These are phyloP conservation scores for Cucumis melo DNA, from an alignment of 306 rosid species.

Conservation along the genomic window DNA sequence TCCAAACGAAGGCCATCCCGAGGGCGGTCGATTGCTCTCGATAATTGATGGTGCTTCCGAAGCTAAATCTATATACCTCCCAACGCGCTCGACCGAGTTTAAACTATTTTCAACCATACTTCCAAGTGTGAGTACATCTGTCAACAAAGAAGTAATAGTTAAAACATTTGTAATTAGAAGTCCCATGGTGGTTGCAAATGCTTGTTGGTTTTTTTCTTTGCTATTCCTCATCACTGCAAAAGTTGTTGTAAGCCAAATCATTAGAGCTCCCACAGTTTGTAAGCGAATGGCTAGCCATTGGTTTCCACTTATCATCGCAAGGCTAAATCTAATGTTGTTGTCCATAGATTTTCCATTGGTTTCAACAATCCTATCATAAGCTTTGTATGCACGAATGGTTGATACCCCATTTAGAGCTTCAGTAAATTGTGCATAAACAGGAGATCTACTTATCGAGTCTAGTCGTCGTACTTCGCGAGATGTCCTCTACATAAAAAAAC, in stretches of 20 bases:
- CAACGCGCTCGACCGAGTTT: conserved; percentile 64
- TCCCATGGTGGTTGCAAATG: conserved; percentile 35
- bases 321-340: conserved; percentile 24
- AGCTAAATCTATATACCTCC: conserved; percentile 66
- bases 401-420: conserved; percentile 85
- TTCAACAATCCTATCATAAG: conserved; percentile 81
- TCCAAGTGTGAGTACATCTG: conserved; percentile 58
- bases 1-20: conserved; percentile 31
- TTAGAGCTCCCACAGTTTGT: too few relatives aligned
- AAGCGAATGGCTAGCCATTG: too few relatives aligned
- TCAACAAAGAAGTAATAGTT: conserved; percentile 62
- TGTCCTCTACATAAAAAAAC: too few relatives aligned
- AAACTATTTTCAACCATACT: conserved; percentile 32
- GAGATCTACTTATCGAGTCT: conserved; percentile 86
- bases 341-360: conserved; percentile 43
- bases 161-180: conserved; percentile 57
- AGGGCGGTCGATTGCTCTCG: conserved; percentile 29
- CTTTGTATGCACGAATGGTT: conserved; percentile 80
- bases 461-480: conserved; percentile 67
- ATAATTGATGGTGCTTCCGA: conserved; percentile 33
- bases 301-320: conserved; percentile 24
- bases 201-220: conserved; percentile 25
- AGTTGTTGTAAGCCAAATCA: neutral
- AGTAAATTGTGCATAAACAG: conserved; percentile 87
- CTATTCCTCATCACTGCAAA: conserved; percentile 35